A percentile compares a stretch with the other conserved stretches of the same genome.
Evolutionary conservation across 139 green algal species (phyloP).

Genomic region (Spirogloea muscicola): DNA sequence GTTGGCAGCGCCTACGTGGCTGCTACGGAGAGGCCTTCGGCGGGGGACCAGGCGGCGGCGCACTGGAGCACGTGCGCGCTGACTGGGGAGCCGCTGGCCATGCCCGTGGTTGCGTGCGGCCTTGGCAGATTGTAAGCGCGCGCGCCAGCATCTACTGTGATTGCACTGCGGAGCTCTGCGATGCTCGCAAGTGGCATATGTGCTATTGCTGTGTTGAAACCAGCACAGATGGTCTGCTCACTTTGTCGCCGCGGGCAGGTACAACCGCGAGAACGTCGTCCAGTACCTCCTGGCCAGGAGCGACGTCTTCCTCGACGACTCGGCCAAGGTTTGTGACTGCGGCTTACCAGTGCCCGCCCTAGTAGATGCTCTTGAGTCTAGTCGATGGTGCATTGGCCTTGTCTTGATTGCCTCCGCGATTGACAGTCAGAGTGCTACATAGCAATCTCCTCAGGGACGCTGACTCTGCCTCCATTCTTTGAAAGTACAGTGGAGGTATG

Average conservation of each 20-base stretch:
- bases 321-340: slow-evolving; percentile 14
- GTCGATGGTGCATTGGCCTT: too few species aligned
- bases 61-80: slow-evolving; percentile 31
- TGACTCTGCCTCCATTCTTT: too few species aligned
- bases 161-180: too few species aligned
- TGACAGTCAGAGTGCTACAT: too few species aligned
- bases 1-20: slow-evolving; percentile 6
- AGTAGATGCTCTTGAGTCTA: too few species aligned
- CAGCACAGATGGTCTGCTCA: too few species aligned
- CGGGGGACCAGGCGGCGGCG: slow-evolving; percentile 8
- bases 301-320: slow-evolving; percentile 3
- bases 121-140: slow-evolving; percentile 36
- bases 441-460: too few species aligned
- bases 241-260: background rate
- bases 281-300: slow-evolving; percentile 5
- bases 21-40: slow-evolving; percentile 6
- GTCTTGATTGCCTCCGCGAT: too few species aligned
- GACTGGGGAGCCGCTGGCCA: slow-evolving; percentile 17
- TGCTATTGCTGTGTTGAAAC: too few species aligned
- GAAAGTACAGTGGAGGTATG: slow-evolving; percentile 15
- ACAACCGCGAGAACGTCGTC: slow-evolving; percentile 6
- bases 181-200: too few species aligned
- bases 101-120: slow-evolving; percentile 19
- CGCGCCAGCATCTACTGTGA: too few species aligned
- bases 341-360: too few species aligned